Percentiles rank a stretch among this genome's conserved stretches.
phyloP scores from a whole-genome alignment of 2,329 filamentous ascomycete species.

The Xylariaceae sp. region DNA sequence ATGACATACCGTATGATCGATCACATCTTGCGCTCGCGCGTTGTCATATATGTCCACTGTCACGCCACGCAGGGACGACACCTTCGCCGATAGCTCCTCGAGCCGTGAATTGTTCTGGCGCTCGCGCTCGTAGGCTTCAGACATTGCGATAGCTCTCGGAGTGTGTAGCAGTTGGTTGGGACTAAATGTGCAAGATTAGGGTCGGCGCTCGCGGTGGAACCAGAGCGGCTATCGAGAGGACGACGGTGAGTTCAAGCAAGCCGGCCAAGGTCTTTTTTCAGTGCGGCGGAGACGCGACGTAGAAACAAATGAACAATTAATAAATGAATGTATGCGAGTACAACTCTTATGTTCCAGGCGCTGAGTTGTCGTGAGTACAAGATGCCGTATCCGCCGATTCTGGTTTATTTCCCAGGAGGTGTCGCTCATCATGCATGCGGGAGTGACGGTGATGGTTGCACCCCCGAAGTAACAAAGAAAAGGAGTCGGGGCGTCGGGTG shows the following conservation, averaged over 20 bases:
- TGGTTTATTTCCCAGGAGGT: too few species aligned
- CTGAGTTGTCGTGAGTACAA: too few species aligned
- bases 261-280: too few species aligned
- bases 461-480: constrained; percentile 19
- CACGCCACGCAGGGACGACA: constrained; percentile 88
- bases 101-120: constrained; percentile 95
- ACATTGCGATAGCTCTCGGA: constrained; percentile 55
- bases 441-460: background rate
- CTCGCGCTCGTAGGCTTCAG: constrained; percentile 79
- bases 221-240: too few species aligned
- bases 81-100: constrained; percentile 87
- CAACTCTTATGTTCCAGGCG: too few species aligned
- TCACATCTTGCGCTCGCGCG: constrained; percentile 83
- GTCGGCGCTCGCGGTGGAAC: too few species aligned
- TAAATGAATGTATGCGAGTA: too few species aligned
- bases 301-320: too few species aligned
- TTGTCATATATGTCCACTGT: constrained; percentile 99
- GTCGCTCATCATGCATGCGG: too few species aligned
- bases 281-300: too few species aligned
- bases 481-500: constrained; percentile 25
- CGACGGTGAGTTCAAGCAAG: too few species aligned
- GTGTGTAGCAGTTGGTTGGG: constrained; percentile 5
- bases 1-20: constrained; percentile 79
- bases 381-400: too few species aligned
- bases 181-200: background rate